Evolutionary conservation across 2,329 filamentous ascomycete genomes (phyloP), one percentile per base, ranked within the genome.

Genomic region (Exophiala oligosperma): DNA sequence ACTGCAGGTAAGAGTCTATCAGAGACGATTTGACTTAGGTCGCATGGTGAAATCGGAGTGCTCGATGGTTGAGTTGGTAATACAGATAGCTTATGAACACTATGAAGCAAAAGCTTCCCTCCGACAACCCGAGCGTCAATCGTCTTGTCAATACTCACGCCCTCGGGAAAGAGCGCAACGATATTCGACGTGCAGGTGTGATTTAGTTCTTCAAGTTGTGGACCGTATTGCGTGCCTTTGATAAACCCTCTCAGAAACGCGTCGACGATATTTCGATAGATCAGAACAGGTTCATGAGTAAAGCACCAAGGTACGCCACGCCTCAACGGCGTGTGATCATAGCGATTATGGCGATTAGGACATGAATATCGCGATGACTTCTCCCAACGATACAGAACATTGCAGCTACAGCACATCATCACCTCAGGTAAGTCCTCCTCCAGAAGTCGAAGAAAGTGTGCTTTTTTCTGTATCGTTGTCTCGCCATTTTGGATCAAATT

Each of bases 231-330:
- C 41, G 55, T 23, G 41, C 55, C 49, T 49, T 57, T 52, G n/a
- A 43, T 43, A 52, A 57, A 57, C 49, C 55, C 55, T 49, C 55
- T 52, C 43, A 57, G 55, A 35, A 57, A 57, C 49, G 49, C 49
- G 21, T 57, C 55, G n/a, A 57, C 55, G 41, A 57, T 53, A 35
- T 57, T 52, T n/a, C 49, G 55, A 48, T 57, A 48, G 49, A 57
- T 57, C 38, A 57, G 26, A 40, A 29, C 48, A 17, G 40, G 54
- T 57, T 48, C 49, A 52, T 52, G 54, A 17, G 17, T 17, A 40
- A 24, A 57, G 49, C 49, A 57, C 54, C 54, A 57, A 57, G 28
- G 29, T 52, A 41, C 54, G 54, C 49, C 54, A 47, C 37, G 54
- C 47, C n/a, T 56, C 11, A 50, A 56, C 47, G n/a, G 41, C 44